Evolutionary conservation across 2,329 filamentous ascomycete genomes (phyloP), one percentile per base, ranked within the genome.

Genomic region (Colletotrichum viniferum): DNA sequence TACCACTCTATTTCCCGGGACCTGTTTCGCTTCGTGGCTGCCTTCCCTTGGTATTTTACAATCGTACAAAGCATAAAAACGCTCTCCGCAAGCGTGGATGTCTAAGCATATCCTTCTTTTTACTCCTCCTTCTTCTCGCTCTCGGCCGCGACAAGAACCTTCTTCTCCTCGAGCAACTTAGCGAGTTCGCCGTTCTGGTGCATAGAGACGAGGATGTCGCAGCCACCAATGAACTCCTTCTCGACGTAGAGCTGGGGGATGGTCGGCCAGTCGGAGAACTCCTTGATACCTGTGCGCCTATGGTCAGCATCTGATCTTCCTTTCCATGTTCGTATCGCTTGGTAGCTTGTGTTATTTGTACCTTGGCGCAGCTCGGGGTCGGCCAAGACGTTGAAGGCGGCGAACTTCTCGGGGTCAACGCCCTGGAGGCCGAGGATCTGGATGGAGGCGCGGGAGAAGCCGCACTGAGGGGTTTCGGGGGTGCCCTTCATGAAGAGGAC

Each of bases 401-500:
- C 95, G 83, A 99, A 99, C 88, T 98, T 98, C 78, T 91, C 90
- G 18, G 97, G 97, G 86, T 98, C 95, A 77, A 99, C 96, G 78
- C 97, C 97, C 87, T 99, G 96, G 81, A 98, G 86, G 73, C 96
- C 95, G 78, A 99, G 89, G 81, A 99, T 96, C 89, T 98, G 96
- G 83, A 99, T 98, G 83, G 92, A 95, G 70, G 96, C 96, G 80
- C 96, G 92, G 74, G 96, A 98, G 89, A 98, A 99, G 61, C 97
- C 97, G 86, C 97, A 99, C 85, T 98, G 96, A 24, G 97, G 97
- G 76, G 92, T 95, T 87, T 98, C 96, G 74, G 97, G 97, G 2
- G 97, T 98, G 75, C 97, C 97, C 89, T 99, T 99, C 97, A 99
- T 99, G 89, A 99, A 99, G 73, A 99, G 90, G 1, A 99, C 97